These are phyloP conservation scores for Ambrosiella beaveri DNA, from an alignment of 2,329 filamentous ascomycete genomes.

Conservation along the genomic window DNA sequence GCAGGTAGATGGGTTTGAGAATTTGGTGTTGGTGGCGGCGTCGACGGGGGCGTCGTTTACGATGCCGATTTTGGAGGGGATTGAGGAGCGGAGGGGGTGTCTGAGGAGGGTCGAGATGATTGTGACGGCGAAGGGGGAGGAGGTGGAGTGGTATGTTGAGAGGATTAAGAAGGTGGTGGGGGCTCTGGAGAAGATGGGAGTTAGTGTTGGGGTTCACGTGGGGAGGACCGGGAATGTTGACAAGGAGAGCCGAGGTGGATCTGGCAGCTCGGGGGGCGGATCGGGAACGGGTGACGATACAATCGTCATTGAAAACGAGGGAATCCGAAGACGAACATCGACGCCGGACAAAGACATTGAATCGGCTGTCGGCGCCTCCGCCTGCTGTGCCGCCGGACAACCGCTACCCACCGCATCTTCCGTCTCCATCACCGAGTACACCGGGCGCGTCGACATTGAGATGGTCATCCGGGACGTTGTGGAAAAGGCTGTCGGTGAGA, in stretches of 20 bases:
- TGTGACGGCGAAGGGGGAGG: constrained; percentile 32
- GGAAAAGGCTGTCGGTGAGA: constrained; percentile 41
- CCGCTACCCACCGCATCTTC: constrained; percentile 1
- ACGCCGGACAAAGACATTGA: constrained; percentile 8
- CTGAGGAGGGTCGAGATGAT: constrained; percentile 36
- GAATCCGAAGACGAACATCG: not conserved
- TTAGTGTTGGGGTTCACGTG: not conserved
- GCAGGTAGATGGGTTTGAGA: constrained; percentile 40
- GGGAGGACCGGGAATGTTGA: not conserved
- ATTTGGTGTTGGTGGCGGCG: constrained; percentile 40
- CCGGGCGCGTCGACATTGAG: constrained; percentile 32
- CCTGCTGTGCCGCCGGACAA: constrained; percentile 6
- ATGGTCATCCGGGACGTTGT: constrained; percentile 35
- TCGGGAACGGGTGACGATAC: no score
- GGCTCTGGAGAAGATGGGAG: not conserved
- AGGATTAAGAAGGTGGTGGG: constrained; percentile 17
- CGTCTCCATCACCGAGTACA: constrained; percentile 27
- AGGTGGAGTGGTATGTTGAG: constrained; percentile 37
- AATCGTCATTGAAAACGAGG: not conserved
- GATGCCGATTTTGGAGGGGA: constrained; percentile 38
- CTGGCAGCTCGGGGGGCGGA: not conserved
- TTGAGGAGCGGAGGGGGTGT: constrained; percentile 26
- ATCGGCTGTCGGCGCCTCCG: not conserved
- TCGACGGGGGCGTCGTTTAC: constrained; percentile 48
- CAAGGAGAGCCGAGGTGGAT: not conserved